These are phyloP conservation scores for Halophytophthora polymorphica DNA, from an alignment of 352 stramenopile species.

Conservation along the genomic window DNA sequence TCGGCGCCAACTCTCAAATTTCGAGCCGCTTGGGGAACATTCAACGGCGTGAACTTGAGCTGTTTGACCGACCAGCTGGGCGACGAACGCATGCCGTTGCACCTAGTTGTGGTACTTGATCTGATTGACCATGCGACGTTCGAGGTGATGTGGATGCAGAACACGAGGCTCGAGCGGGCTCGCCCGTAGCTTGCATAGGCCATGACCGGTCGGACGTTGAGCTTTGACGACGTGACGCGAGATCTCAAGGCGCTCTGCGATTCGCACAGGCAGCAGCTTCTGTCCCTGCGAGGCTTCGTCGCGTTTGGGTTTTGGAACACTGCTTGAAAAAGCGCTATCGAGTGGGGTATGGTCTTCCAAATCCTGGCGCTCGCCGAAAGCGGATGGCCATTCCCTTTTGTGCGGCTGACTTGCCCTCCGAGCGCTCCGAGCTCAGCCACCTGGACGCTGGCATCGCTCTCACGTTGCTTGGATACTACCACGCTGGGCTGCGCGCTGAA, in stretches of 20 bases:
- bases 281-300: conserved; percentile 72
- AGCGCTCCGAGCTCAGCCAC: conserved; percentile 87
- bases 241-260: conserved; percentile 12
- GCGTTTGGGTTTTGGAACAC: conserved; percentile 76
- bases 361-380: conserved; percentile 41
- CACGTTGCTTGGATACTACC: conserved; percentile 86
- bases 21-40: conserved; percentile 30
- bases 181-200: conserved; percentile 25
- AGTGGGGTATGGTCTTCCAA: conserved; percentile 74
- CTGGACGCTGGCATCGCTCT: conserved; percentile 82
- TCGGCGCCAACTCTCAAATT: conserved; percentile 35
- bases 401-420: conserved; percentile 75
- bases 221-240: conserved; percentile 20
- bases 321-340: conserved; percentile 85
- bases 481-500: conserved; percentile 48
- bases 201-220: conserved; percentile 33
- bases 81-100: conserved; percentile 25
- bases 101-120: conserved; percentile 47
- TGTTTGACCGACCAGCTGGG: conserved; percentile 11
- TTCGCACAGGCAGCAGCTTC: conserved; percentile 34
- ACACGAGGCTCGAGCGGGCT: conserved; percentile 14
- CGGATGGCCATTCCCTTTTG: conserved; percentile 84
- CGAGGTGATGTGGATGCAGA: conserved; percentile 63
- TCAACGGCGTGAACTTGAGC: conserved; percentile 42
- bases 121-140: conserved; percentile 59